Evolutionary conservation across 805 yeast genomes (phyloP).

Genomic region (Starmerella geochares): DNA sequence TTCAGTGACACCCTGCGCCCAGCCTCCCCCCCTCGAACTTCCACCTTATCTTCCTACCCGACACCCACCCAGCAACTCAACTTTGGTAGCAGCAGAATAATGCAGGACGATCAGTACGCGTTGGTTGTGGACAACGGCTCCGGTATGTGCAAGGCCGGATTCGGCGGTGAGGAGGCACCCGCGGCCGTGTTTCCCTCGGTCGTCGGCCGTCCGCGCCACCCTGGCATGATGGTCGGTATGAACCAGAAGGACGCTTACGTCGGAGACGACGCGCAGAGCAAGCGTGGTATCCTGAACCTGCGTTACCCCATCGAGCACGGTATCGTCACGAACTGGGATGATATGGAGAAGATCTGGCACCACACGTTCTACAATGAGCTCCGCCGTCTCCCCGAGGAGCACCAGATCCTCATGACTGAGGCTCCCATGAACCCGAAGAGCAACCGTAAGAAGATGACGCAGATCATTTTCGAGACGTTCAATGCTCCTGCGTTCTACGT

Average conservation of each 20-base stretch:
- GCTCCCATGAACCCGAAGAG: conserved; percentile 99
- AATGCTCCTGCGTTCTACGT: conserved; percentile 99
- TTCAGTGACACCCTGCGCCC: conserved; percentile 3
- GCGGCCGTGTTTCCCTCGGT: conserved; percentile 99
- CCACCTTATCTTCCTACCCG: conserved; percentile 7
- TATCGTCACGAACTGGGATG: conserved; percentile 99
- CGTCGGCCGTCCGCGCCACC: conserved; percentile 99
- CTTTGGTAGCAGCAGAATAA: conserved; percentile 10
- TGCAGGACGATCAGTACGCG: conserved; percentile 32
- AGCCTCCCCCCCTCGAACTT: conserved; percentile 8
- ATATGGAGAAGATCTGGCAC: conserved; percentile 99
- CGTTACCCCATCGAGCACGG: conserved; percentile 99
- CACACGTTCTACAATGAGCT: conserved; percentile 99
- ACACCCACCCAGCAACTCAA: conserved; percentile 2
- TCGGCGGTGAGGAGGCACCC: conserved; percentile 99
- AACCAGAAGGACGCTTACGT: conserved; percentile 99
- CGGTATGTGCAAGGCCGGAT: conserved; percentile 99
- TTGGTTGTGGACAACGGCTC: conserved; percentile 98
- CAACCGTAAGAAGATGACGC: conserved; percentile 99
- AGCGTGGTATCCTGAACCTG: conserved; percentile 98
- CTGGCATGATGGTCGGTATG: conserved; percentile 99
- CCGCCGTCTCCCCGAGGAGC: conserved; percentile 99
- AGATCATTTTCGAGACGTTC: conserved; percentile 97
- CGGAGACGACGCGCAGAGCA: conserved; percentile 99
- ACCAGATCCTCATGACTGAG: conserved; percentile 97